Evolutionary conservation across 768 basidiomycete species (phyloP).

Genomic region (Termitomyces sp.): DNA sequence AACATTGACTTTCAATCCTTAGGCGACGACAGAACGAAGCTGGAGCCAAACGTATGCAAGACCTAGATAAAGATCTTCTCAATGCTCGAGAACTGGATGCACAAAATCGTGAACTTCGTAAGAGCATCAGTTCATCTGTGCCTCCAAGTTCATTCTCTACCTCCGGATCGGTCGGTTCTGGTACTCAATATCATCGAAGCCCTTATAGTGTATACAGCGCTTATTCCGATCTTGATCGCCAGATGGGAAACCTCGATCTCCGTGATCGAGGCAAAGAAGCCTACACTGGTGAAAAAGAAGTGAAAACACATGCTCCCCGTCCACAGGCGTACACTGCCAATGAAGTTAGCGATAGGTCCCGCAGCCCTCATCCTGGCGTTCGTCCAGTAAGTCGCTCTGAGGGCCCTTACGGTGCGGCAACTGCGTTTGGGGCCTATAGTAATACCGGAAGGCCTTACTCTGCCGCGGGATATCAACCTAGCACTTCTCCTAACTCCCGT

Average conservation of each 20-base stretch:
- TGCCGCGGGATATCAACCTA: slow-evolving; percentile 17
- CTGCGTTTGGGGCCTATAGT: slow-evolving; percentile 29
- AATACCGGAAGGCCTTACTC: slow-evolving; percentile 19
- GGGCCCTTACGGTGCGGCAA: slow-evolving; percentile 29
- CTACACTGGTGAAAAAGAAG: slow-evolving; percentile 26
- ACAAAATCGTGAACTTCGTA: slow-evolving; percentile 47
- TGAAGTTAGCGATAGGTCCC: slow-evolving; percentile 34
- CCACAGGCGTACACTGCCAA: slow-evolving; percentile 44
- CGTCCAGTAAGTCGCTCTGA: slow-evolving; percentile 21
- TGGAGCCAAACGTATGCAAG: slow-evolving; percentile 45
- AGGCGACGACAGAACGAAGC: slow-evolving; percentile 39
- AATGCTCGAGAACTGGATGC: slow-evolving; percentile 57
- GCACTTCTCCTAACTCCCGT: slow-evolving; percentile 41
- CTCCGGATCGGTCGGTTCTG: slow-evolving; percentile 18
- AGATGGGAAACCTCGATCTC: slow-evolving; percentile 41
- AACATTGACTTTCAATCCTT: slow-evolving; percentile 4
- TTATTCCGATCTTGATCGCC: slow-evolving; percentile 35
- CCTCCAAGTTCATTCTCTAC: slow-evolving; percentile 27
- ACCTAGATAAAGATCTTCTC: slow-evolving; percentile 54
- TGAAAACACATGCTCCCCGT: slow-evolving; percentile 32
- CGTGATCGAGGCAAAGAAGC: slow-evolving; percentile 30
- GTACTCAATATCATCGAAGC: slow-evolving; percentile 24
- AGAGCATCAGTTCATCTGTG: slow-evolving; percentile 45
- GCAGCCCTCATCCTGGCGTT: slow-evolving; percentile 37
- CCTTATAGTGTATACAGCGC: slow-evolving; percentile 24